Percentiles rank a stretch among this genome's conserved stretches.
These are phyloP conservation scores for Debaryomyces castellii DNA, from an alignment of 805 yeast genomes.

Conservation along the genomic window DNA sequence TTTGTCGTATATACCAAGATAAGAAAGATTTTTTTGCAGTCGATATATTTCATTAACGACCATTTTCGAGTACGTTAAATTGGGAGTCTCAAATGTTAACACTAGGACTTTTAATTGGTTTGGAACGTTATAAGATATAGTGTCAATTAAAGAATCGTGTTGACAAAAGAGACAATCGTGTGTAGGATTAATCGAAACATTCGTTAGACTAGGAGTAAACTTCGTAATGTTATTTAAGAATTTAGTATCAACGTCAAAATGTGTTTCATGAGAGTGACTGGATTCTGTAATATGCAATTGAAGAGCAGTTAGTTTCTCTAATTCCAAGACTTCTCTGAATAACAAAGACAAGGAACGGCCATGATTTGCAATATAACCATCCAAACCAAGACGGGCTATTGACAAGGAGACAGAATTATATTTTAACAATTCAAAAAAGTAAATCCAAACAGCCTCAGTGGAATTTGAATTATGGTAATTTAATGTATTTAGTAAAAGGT, in stretches of 20 bases:
- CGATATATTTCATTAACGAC: constrained; percentile 7
- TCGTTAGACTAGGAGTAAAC: constrained; percentile 8
- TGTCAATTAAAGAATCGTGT: constrained; percentile 4
- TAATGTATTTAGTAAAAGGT: constrained; percentile 13
- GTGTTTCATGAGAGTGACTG: constrained; percentile 18
- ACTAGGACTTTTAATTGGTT: constrained; percentile 10
- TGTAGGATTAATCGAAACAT: constrained; percentile 15
- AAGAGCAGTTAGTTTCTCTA: constrained; percentile 11
- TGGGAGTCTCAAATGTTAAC: constrained; percentile 14
- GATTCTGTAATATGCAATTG: constrained; percentile 18
- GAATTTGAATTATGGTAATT: constrained; percentile 13
- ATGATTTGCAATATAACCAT: constrained; percentile 19
- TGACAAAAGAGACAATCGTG: constrained; percentile 22
- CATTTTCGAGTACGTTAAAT: constrained; percentile 6
- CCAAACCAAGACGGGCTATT: constrained; percentile 15
- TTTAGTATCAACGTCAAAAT: constrained; percentile 9
- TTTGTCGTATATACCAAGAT: constrained; percentile 15
- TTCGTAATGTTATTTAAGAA: constrained; percentile 10
- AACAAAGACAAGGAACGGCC: constrained; percentile 10
- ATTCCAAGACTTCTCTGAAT: constrained; percentile 12
- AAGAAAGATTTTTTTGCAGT: constrained; percentile 11
- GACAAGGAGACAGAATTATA: constrained; percentile 3
- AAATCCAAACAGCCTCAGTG: constrained; percentile 19
- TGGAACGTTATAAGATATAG: constrained; percentile 5
- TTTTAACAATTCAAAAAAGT: constrained; percentile 13